Percentiles rank a stretch among this genome's conserved stretches.
phyloP scores from a whole-genome alignment of 345 rosid species.

The Euclidium syriacum region DNA sequence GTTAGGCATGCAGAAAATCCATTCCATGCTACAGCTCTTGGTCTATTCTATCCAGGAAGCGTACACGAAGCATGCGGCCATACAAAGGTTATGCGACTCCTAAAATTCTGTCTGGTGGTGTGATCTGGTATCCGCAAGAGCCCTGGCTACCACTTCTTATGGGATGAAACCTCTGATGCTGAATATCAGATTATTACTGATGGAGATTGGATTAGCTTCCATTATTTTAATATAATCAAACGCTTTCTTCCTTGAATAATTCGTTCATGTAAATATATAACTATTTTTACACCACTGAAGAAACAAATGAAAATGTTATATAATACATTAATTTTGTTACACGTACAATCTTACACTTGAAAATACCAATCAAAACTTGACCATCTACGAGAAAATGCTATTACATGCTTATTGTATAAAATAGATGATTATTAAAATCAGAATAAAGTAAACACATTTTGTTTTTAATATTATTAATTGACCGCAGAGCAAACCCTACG shows the following conservation, averaged over 20 bases:
- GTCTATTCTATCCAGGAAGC: too few species aligned
- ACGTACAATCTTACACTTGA: constrained; percentile 19
- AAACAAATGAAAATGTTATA: constrained; percentile 1
- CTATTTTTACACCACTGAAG: neutral
- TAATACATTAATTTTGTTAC: constrained; percentile 6
- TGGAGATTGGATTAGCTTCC: neutral
- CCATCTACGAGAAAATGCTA: constrained; percentile 3
- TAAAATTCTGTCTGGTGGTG: too few species aligned
- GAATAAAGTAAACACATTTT: neutral
- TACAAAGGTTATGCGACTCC: too few species aligned
- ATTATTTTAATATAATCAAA: neutral
- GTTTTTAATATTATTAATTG: constrained; percentile 12
- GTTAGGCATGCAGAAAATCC: too few species aligned
- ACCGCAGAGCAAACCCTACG: constrained; percentile 42
- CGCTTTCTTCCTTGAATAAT: neutral
- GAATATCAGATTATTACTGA: neutral
- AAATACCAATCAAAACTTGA: neutral
- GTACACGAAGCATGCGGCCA: too few species aligned
- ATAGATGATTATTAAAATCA: too few species aligned
- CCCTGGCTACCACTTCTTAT: too few species aligned
- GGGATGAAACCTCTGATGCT: too few species aligned
- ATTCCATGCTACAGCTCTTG: too few species aligned
- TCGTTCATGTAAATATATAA: neutral
- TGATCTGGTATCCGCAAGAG: too few species aligned
- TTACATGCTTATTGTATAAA: constrained; percentile 4